Conservation (phyloP, 805 yeast species). For the Priceomyces fermenticarens region DNA sequence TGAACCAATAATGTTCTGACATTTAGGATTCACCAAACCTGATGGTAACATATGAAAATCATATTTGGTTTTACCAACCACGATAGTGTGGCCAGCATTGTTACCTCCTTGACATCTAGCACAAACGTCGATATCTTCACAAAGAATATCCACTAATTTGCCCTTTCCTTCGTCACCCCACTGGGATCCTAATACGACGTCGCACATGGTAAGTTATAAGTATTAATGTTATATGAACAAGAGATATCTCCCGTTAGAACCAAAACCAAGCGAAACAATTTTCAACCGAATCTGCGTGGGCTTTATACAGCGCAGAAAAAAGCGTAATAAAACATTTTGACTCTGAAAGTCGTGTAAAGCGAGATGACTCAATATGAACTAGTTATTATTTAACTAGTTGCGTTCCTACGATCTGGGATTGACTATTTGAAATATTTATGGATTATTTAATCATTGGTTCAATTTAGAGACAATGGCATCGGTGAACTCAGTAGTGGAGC, state of each 20-base stretch:
- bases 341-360: too few species aligned
- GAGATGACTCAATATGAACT: not conserved
- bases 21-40: constrained; percentile 92
- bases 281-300: not conserved
- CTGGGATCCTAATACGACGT: constrained; percentile 96
- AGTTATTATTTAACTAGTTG: not conserved
- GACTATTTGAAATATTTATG: not conserved
- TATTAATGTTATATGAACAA: constrained; percentile 2
- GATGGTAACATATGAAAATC: constrained; percentile 99
- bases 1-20: constrained; percentile 86
- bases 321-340: not conserved
- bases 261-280: constrained; percentile 3
- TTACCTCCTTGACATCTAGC: constrained; percentile 99
- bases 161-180: constrained; percentile 99
- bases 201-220: constrained; percentile 49
- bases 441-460: constrained; percentile 13
- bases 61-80: constrained; percentile 81
- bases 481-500: constrained; percentile 92
- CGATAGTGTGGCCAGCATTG: constrained; percentile 99
- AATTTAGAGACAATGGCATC: constrained; percentile 80
- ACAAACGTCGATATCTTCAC: constrained; percentile 94
- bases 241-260: constrained; percentile 15
- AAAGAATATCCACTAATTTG: constrained; percentile 88
- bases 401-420: too few species aligned
- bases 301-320: not conserved